Evolutionary conservation across 371 early-diverging fungal genomes (phyloP), one percentile per base, ranked within the genome.

Genomic region (Apophysomyces trapeziformis): DNA sequence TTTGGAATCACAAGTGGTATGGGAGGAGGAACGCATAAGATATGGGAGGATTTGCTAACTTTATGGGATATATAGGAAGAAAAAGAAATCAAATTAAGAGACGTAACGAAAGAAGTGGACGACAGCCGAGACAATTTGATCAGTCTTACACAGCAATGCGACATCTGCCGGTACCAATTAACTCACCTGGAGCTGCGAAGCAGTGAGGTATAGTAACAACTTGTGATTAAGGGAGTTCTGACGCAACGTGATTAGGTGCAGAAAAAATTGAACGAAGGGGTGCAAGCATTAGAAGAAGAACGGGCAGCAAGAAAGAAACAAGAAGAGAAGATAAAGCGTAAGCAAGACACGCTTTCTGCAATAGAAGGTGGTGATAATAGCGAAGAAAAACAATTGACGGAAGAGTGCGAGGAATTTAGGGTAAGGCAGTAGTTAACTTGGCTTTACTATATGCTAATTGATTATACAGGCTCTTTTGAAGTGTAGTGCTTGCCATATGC

Each of bases 401-500:
- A 75, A 57, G 80, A 78, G 47, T 65, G 75, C 37, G 76, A 80
- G 60, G 77, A 83, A 44, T 70, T 78, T 11, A 65, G 78, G 50
- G 83, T 78, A 78, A 74, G 44, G 57, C 39, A 38, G 13, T 37
- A 37, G 18, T 38, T 43, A 50, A 60, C 16, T 12, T 5, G 32
- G 68, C 14, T 61, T 68, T 50, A 70, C 14, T 50, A 18, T 47
- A 26, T 37, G 45, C 16, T 21, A 18, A 6, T 21, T 5, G 21
- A 18, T 62, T n/a, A 5, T 75, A 59, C 82, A 94, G 92, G 75
- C 85, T 32, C 69, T 96, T 65, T 83, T 96, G 57, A 95, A 94
- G 72, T 99, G 99, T 72, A 87, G 90, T 16, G 85, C 92, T 44
- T 99, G 99, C 78, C 86, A 85, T 68, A 79, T 78, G 16, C 84